Base-by-base conservation (phyloP, 306 rosid genomes). In the Casuarina glauca region DNA sequence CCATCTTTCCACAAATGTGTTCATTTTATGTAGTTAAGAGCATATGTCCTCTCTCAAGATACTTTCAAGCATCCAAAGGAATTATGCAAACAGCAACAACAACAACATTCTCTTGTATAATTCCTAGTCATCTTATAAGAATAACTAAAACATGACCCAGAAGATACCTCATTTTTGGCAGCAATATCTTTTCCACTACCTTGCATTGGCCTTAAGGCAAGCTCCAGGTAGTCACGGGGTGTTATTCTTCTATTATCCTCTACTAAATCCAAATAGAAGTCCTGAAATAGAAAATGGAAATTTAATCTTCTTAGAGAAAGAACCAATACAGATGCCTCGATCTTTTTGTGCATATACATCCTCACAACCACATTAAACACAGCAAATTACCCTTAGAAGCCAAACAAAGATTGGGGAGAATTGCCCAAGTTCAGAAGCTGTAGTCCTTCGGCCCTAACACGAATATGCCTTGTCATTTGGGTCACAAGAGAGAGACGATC, bases 401-500 rank as follows among this genome's bases (percentile, higher is more conserved):
- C 97, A 94, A 74, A 94, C 91, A 83, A 94, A 92, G 71, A 91
- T 88, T 71, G 98, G 98, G 78, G 98, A 89, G 80, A 94, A 94
- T 79, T 90, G 98, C 74, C 97, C 98, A 74, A 94, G 80, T 74
- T 94, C 97, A 60, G 94, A 87, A 32, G 90, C 90, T 61, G 97
- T 80, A 79, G 68, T 87, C 80, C 86, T 89, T 82, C 91, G 62
- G 97, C 97, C 85, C 89, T 91, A 66, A 94, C 92, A 75, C 97
- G 95, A 72, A 94, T 89, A 84, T 94, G 98, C 79, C 90, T 92
- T 48, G 97, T 88, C 97, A 94, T 89, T 89, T 94, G 93, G 58
- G 97, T 92, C 78, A 94, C 98, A 60, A 94, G 97, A 84, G 97
- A 93, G 75, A 92, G 93, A 81, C 96, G 97, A 82, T 94, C 98